Base-by-base conservation (phyloP, 2,329 filamentous ascomycete genomes). In the Penicillium sp. region DNA sequence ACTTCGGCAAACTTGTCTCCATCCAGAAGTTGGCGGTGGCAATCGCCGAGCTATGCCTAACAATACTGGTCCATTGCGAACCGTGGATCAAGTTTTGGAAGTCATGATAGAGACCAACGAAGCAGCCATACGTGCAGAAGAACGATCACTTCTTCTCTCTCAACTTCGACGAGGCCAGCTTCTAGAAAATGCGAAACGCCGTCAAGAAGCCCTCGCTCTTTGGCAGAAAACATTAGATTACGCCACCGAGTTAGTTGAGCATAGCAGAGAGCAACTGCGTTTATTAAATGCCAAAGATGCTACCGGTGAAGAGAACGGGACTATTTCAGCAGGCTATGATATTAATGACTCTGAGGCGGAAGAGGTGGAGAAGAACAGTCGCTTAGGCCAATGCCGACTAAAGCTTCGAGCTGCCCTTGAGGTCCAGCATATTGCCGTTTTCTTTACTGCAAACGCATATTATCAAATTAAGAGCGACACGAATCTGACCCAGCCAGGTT, bases 91-190 rank as follows among this genome's bases (percentile, higher is more conserved):
- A 70, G 93, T 97, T 1, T 78, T 99, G 10, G 87, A 91, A 60
- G 85, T 87, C 4, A 97, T 99, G 93, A 87, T 97, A 54, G 91
- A 96, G 51, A 86, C 93, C 66, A 91, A 88, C 40, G 89, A 93
- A 53, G 78, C 77, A 6, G 69, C 75, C 1, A 82, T 93, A 53
- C 83, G 86, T 47, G 74, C 80, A 0, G 86, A 93, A 54, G 87
- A 94, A 66, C 83, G 91, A 48, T 76, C 79, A 2, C 79, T 87
- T 44, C 77, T 96, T 7, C 69, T 83, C 2, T 79, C 79, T 32
- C 84, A 84, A 57, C 76, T 96, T 41, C 82, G 81, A 14, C 80
- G 84, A 51, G 93, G 90, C 0, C 92, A 97, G 62, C 75, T 97
- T 3, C 79, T 89, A 36, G 91, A 93, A 56, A 91, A 91, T 63